Percentiles rank a stretch among this genome's conserved stretches.
Evolutionary conservation across 768 basidiomycete species (phyloP).

Genomic region (Trametes meyenii): DNA sequence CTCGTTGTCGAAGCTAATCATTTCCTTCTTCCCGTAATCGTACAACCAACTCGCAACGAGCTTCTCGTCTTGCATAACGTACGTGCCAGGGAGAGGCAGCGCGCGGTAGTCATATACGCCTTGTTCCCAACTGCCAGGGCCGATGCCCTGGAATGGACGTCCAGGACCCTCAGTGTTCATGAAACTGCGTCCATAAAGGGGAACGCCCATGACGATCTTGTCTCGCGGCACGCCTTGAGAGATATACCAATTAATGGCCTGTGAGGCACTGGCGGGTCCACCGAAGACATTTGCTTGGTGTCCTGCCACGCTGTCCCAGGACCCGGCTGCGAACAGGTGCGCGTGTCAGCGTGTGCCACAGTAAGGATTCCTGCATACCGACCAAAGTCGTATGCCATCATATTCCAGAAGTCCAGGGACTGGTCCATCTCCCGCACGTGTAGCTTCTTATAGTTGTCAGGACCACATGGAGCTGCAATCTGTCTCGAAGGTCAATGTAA

Average conservation of each 20-base stretch:
- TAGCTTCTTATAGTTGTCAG: conserved; percentile 81
- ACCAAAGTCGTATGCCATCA: conserved; percentile 94
- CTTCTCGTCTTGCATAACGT: conserved; percentile 65
- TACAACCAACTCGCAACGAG: conserved; percentile 83
- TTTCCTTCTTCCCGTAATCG: conserved; percentile 71
- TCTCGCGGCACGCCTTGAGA: conserved; percentile 68
- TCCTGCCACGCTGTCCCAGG: conserved; percentile 70
- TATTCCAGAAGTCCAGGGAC: conserved; percentile 93
- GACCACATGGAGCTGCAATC: conserved; percentile 94
- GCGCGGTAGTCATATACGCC: conserved; percentile 93
- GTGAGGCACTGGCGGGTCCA: conserved; percentile 61
- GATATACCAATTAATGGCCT: conserved; percentile 72
- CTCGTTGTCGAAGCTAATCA: conserved; percentile 82
- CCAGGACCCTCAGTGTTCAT: conserved; percentile 84
- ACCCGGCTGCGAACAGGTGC: conserved; percentile 54
- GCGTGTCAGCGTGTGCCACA: background rate
- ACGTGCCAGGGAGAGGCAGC: conserved; percentile 76
- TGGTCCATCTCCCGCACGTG: conserved; percentile 83
- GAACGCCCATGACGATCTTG: conserved; percentile 90
- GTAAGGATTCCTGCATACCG: conserved; percentile 25
- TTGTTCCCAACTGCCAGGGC: conserved; percentile 88
- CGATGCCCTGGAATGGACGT: conserved; percentile 75
- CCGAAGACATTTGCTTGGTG: conserved; percentile 89
- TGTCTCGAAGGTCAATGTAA: conserved; percentile 34
- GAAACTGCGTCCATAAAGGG: conserved; percentile 93